Base-by-base conservation (phyloP, 371 early-diverging fungal genomes). In the Mucor sp. region DNA sequence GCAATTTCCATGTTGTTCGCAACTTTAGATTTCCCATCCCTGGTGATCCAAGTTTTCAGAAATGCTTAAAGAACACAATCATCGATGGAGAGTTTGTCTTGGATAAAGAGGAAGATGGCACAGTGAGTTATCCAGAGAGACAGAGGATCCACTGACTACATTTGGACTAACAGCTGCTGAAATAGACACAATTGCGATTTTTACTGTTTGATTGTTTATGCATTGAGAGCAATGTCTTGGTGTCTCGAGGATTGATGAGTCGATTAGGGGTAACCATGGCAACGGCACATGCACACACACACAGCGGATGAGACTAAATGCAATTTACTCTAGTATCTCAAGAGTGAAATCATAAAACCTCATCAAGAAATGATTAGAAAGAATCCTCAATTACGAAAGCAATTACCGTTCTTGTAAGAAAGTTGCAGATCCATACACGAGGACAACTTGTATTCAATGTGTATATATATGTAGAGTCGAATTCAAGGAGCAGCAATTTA, bases 21-120 rank as follows among this genome's bases (percentile, higher is more conserved):
- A 74, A 88, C 32, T 65, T 95, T 50, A 65, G 77, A n/a, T 92
- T 97, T 57, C 95, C 95, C 6, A 72, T 78, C 23, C 87, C 91
- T 9, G 66, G 72, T 33, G 82, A 81, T 65, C 69, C 72, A 15
- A 70, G 66, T 5, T 81, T 76, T 62, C 65, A 74, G 50, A 74
- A 73, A 41, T 83, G 86, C 65, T 93, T 93, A 62, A 70, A 87
- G 48, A 85, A 89, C 28, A 97, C 97, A 1, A 83, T 98, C 50
- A 82, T 98, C 25, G 97, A 97, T 67, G 97, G 96, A 4, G 98
- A 97, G 75, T 83, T 97, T n/a, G 93, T 96, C 8, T 63, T 90
- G 7, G 95, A 94, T 71, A 71, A 65, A 15, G 87, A 90, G 60
- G 71, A 74, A 0, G 87, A 93, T 70, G 92, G 92, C 50, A 69